These are phyloP conservation scores for Mortierella sp. DNA, from an alignment of 371 early-diverging fungal species.

Conservation along the genomic window DNA sequence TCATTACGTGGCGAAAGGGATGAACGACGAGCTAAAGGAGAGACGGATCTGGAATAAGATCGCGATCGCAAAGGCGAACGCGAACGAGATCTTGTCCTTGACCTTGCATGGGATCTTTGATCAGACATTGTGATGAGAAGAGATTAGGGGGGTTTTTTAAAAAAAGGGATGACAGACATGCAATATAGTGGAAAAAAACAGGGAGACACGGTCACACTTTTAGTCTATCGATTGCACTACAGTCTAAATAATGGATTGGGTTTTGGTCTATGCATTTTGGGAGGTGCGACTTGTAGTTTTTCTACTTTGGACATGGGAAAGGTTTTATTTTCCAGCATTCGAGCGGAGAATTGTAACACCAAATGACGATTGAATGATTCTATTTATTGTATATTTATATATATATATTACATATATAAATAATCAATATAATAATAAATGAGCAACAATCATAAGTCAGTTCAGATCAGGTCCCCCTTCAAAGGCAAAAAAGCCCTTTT, in stretches of 20 bases:
- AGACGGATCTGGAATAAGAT: conserved; percentile 28
- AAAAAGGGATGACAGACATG: no score
- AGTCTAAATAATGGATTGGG: no score
- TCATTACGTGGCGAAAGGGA: neutral
- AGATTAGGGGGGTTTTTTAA: no score
- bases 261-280: no score
- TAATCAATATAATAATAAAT: no score
- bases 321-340: neutral
- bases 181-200: neutral
- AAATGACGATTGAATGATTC: neutral
- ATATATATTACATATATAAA: no score
- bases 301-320: neutral
- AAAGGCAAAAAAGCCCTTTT: no score
- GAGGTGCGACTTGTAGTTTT: no score
- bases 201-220: no score
- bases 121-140: conserved; percentile 2
- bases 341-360: conserved; percentile 10
- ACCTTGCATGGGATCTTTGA: neutral
- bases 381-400: neutral
- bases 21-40: conserved; percentile 7
- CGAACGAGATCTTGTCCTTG: conserved; percentile 20
- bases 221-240: no score
- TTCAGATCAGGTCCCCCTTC: no score
- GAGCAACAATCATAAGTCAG: no score
- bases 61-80: conserved; percentile 14